Conservation (phyloP, 257 asterid species). For the Solanum paucissectum region DNA sequence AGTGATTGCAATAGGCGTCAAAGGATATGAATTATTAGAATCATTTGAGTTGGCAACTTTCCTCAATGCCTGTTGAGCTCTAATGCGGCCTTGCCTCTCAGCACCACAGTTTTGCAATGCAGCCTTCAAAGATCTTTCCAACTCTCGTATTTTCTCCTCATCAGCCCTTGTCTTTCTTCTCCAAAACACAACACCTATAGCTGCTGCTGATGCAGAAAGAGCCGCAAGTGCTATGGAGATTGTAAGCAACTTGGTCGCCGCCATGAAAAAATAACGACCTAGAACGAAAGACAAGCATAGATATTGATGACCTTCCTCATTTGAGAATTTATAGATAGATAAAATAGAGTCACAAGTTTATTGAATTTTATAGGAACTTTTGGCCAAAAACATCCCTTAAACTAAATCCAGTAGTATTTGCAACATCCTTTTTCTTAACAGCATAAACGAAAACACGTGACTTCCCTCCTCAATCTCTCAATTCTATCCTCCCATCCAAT, state of each 20-base stretch:
- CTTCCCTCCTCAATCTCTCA: neutral
- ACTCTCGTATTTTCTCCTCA: slow-evolving; percentile 32
- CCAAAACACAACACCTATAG: slow-evolving; percentile 24
- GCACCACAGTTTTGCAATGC: slow-evolving; percentile 63
- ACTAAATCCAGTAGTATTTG: neutral
- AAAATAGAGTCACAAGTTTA: neutral
- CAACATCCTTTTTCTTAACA: neutral
- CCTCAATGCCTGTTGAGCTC: slow-evolving; percentile 86
- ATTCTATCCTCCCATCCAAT: neutral
- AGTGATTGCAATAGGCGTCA: slow-evolving; percentile 70
- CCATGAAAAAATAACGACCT: slow-evolving; percentile 6
- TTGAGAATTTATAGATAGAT: neutral
- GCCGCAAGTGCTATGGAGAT: slow-evolving; percentile 24
- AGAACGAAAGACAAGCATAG: neutral
- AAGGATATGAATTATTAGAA: slow-evolving; percentile 51
- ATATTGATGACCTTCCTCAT: neutral
- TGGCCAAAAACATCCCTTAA: neutral
- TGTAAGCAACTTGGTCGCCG: slow-evolving; percentile 19
- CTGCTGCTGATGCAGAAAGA: slow-evolving; percentile 27
- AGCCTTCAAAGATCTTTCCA: slow-evolving; percentile 47
- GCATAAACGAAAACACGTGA: neutral
- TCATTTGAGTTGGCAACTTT: slow-evolving; percentile 34
- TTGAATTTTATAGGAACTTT: neutral
- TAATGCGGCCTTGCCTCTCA: slow-evolving; percentile 86
- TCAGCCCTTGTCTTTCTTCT: slow-evolving; percentile 34